Evolutionary conservation across 2,329 filamentous ascomycete species (phyloP).

Genomic region (Fusarium nisikadoi): DNA sequence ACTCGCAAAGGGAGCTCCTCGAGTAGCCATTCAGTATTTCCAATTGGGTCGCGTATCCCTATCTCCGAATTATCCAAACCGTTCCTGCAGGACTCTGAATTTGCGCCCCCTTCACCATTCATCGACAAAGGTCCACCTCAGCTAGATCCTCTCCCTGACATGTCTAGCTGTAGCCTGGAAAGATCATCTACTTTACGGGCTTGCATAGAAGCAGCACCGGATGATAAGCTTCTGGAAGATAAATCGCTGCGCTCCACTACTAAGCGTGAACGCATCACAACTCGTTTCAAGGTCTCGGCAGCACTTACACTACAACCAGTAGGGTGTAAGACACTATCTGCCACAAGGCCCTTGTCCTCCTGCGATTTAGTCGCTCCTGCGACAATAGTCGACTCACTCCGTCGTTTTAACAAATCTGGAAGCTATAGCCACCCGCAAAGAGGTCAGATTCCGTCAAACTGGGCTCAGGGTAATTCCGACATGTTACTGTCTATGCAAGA

Average conservation of each 20-base stretch:
- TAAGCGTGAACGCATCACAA: neutral
- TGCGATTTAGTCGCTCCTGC: neutral
- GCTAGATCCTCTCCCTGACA: conserved; percentile 44
- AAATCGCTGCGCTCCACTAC: conserved; percentile 13
- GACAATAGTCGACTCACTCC: neutral
- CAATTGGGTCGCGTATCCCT: neutral
- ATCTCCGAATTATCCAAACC: neutral
- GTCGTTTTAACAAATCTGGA: neutral
- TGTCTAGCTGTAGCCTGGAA: conserved; percentile 38
- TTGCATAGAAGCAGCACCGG: conserved; percentile 46
- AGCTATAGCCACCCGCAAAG: neutral
- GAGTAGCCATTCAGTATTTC: neutral
- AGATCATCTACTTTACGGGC: conserved; percentile 46
- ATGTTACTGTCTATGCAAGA: neutral
- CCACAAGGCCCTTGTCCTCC: neutral
- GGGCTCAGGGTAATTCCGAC: conserved; percentile 25
- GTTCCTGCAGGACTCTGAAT: neutral
- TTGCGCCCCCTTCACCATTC: neutral
- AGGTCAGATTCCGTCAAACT: conserved; percentile 12
- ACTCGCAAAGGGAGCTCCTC: conserved; percentile 34
- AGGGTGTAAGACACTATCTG: conserved; percentile 20
- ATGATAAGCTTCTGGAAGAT: conserved; percentile 46
- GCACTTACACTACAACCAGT: conserved; percentile 18
- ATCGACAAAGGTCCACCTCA: conserved; percentile 38
- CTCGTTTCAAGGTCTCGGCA: neutral